Evolutionary conservation across 1,139 yeast species (phyloP), one percentile per base, ranked within the genome.

Genomic region (Scheffersomyces segobiensis): DNA sequence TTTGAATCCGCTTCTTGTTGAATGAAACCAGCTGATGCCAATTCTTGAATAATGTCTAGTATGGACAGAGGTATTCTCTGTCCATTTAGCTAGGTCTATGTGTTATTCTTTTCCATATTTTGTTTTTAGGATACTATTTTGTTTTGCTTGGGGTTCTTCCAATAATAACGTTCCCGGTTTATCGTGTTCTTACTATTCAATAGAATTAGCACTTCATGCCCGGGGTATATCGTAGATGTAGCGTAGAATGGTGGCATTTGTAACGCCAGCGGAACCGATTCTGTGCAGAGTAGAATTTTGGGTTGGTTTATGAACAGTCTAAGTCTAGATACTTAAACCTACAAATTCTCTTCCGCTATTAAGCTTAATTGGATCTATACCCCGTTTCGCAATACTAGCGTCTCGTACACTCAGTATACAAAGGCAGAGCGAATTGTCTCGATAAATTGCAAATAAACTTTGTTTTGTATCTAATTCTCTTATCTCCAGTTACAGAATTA

Each of bases 161-260:
- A 74, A 80, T 71, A 80, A 58, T 59, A 71, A 77, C 49, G 64
- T 53, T 63, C 81, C 84, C 81, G 84, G 83, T 74, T 80, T 79
- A 72, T 80, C 84, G 84, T 80, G 79, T 75, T 67, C 69, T 70
- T 68, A 66, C 79, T 77, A 61, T 57, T 67, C 75, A 63, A 73
- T 80, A 79, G 81, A 67, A 69, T 71, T 66, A 69, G 75, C 78
- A 79, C 84, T 80, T 80, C 84, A 80, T 80, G 84, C 84, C 83
- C 84, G 82, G 84, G 79, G 71, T 64, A 80, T 73, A 80, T 73
- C 24, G 50, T 48, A 48, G 24, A 21, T 48, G 17, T 20, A 20
- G 4, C 17, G 50, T 20, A 48, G 50, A 48, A 2, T 2, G 17
- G 14, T 48, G 18, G 24, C 7, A 19, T n/a, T 6, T 2, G 42